phyloP scores from a whole-genome alignment of 2,329 filamentous ascomycete species.

The Ceratocystis alfenasii region DNA sequence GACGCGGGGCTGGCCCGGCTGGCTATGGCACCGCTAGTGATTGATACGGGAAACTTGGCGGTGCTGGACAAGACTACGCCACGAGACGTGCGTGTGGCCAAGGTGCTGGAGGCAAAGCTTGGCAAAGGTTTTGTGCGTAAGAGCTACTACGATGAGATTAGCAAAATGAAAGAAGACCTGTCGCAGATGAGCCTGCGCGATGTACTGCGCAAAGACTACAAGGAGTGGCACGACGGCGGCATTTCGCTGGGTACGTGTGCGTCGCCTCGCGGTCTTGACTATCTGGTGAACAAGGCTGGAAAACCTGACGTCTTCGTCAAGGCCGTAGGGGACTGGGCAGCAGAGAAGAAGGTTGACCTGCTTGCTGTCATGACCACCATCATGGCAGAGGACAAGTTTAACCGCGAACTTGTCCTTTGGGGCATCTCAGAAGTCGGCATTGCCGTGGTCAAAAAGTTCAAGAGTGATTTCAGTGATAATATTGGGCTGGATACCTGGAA shows the following conservation, averaged over 20 bases:
- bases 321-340: slow-evolving; percentile 1
- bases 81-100: slow-evolving; percentile 46
- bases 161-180: slow-evolving; percentile 56
- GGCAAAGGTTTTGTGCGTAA: slow-evolving; percentile 37
- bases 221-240: slow-evolving; percentile 54
- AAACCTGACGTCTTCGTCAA: slow-evolving; percentile 26
- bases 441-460: slow-evolving; percentile 45
- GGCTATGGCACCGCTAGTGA: slow-evolving; percentile 56
- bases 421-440: slow-evolving; percentile 41
- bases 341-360: slow-evolving; percentile 33
- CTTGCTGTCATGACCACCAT: slow-evolving; percentile 59
- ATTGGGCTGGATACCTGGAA: slow-evolving; percentile 47
- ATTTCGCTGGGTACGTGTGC: slow-evolving; percentile 52
- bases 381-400: slow-evolving; percentile 42
- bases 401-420: slow-evolving; percentile 57
- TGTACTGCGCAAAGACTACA: slow-evolving; percentile 72
- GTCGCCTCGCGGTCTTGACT: slow-evolving; percentile 51
- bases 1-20: slow-evolving; percentile 54
- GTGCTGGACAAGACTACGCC: slow-evolving; percentile 52
- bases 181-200: slow-evolving; percentile 49
- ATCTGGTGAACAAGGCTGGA: slow-evolving; percentile 44
- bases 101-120: slow-evolving; percentile 44
- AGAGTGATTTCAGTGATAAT: slow-evolving; percentile 32
- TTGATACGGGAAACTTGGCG: slow-evolving; percentile 58
- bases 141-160: slow-evolving; percentile 48